These are phyloP conservation scores for Rehmannia glutinosa DNA, from an alignment of 257 asterid species.

Conservation along the genomic window DNA sequence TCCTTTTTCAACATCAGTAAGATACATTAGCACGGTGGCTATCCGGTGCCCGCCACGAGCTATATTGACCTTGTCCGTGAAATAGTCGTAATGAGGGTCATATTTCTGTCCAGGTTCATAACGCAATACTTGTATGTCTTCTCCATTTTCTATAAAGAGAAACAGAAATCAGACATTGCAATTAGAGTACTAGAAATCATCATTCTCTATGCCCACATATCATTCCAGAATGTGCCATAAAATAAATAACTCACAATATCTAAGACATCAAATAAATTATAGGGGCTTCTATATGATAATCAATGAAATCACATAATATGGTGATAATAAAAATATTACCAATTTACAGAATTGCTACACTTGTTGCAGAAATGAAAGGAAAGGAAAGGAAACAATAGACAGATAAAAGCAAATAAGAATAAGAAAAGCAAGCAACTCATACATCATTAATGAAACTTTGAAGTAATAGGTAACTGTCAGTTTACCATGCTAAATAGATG, in stretches of 20 bases:
- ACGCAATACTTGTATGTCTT: slow-evolving; percentile 85
- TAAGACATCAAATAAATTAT: slow-evolving; percentile 1
- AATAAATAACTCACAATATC: neutral
- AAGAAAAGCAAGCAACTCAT: neutral
- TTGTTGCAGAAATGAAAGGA: neutral
- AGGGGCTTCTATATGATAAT: neutral
- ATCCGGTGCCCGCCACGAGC: slow-evolving; percentile 92
- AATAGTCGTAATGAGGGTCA: slow-evolving; percentile 88
- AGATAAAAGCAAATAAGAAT: neutral
- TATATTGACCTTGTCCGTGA: slow-evolving; percentile 70
- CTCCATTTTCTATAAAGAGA: slow-evolving; percentile 71
- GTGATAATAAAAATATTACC: slow-evolving; percentile 2
- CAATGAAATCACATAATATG: neutral
- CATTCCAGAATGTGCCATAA: neutral
- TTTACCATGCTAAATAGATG: too few species aligned
- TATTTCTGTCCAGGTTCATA: slow-evolving; percentile 95
- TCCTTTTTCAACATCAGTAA: slow-evolving; percentile 81
- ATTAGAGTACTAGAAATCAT: neutral
- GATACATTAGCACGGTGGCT: slow-evolving; percentile 95
- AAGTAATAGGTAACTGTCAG: too few species aligned
- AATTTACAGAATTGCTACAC: neutral
- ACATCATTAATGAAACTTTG: neutral
- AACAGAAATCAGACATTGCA: slow-evolving; percentile 14
- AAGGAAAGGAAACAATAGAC: neutral
- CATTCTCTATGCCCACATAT: slow-evolving; percentile 3